phyloP scores from a whole-genome alignment of 2,329 filamentous ascomycete species.

The Westerdykella sp. region DNA sequence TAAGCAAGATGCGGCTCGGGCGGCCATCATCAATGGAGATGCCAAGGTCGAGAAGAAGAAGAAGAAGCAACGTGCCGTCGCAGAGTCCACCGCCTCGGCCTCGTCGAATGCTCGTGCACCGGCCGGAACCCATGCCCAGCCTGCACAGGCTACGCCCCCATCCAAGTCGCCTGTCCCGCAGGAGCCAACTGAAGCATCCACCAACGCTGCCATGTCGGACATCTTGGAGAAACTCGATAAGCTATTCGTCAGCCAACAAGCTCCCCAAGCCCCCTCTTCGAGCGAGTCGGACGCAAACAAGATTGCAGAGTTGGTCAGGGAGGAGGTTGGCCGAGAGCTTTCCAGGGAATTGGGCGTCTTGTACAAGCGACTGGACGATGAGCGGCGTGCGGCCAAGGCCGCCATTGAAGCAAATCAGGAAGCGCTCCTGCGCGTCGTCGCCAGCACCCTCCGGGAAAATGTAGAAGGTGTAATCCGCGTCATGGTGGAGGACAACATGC shows the following conservation, averaged over 20 bases:
- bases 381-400: conserved; percentile 59
- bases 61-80: conserved; percentile 60
- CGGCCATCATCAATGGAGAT: conserved; percentile 37
- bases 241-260: conserved; percentile 26
- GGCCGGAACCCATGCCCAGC: conserved; percentile 39
- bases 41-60: conserved; percentile 52
- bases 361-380: conserved; percentile 60
- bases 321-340: conserved; percentile 43
- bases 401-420: conserved; percentile 61
- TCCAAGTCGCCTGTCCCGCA: conserved; percentile 27
- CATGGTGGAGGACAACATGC: conserved; percentile 71
- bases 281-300: conserved; percentile 47
- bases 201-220: conserved; percentile 13
- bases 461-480: conserved; percentile 69
- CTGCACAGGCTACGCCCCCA: conserved; percentile 29
- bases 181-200: conserved; percentile 10
- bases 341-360: conserved; percentile 49
- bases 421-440: conserved; percentile 61
- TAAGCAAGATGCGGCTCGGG: conserved; percentile 37
- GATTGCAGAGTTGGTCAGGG: conserved; percentile 43
- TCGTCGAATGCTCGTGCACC: conserved; percentile 18
- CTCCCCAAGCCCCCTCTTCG: conserved; percentile 17
- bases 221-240: conserved; percentile 30
- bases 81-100: conserved; percentile 38
- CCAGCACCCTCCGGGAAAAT: conserved; percentile 62